Evolutionary conservation across 805 yeast species (phyloP).

Genomic region (Starmerella ratchasimensis): DNA sequence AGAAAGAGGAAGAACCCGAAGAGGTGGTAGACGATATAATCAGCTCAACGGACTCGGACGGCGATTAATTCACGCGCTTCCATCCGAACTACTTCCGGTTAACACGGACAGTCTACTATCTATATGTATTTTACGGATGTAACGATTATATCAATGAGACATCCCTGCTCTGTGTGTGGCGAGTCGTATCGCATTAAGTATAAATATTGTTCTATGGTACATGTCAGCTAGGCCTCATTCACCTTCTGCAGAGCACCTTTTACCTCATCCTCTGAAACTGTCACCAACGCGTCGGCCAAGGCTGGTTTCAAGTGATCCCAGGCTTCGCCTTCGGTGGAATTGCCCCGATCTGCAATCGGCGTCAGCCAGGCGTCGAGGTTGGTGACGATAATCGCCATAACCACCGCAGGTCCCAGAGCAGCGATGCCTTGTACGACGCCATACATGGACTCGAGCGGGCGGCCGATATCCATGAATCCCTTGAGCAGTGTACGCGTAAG

Average conservation of each 20-base stretch:
- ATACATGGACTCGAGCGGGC: conserved; percentile 78
- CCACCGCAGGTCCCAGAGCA: conserved; percentile 76
- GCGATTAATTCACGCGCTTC: neutral
- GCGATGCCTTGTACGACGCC: conserved; percentile 81
- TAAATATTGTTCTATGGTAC: too few species aligned
- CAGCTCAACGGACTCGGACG: conserved; percentile 19
- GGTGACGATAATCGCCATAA: conserved; percentile 70
- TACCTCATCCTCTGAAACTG: conserved; percentile 10
- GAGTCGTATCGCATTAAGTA: too few species aligned
- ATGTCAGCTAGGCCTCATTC: too few species aligned
- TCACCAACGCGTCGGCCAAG: conserved; percentile 16
- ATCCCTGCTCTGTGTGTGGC: too few species aligned
- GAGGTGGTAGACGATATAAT: conserved; percentile 11
- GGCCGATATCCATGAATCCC: conserved; percentile 73
- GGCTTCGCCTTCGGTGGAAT: conserved; percentile 14
- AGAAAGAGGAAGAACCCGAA: neutral
- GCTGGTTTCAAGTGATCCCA: conserved; percentile 18
- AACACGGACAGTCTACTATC: too few species aligned
- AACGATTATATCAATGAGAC: too few species aligned
- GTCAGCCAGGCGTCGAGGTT: conserved; percentile 65
- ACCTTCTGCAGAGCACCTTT: conserved; percentile 8
- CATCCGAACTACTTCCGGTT: too few species aligned
- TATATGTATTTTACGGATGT: too few species aligned
- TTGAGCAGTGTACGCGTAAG: conserved; percentile 84
- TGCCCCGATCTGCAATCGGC: conserved; percentile 37